Evolutionary conservation across 257 asterid genomes (phyloP).

Genomic region (Rhazya stricta): DNA sequence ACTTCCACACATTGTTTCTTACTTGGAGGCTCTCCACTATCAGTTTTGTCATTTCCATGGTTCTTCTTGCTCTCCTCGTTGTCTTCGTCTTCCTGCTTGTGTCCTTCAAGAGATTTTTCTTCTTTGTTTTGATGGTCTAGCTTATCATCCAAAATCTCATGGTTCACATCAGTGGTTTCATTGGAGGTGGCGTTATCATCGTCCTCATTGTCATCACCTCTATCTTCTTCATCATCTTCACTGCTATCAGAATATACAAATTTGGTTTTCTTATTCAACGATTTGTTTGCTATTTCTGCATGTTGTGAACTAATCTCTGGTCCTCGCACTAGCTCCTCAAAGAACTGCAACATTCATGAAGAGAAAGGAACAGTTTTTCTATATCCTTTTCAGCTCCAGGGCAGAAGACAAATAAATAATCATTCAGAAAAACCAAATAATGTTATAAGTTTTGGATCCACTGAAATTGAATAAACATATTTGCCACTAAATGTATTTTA

Average conservation of each 20-base stretch:
- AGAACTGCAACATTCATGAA: conserved; percentile 46
- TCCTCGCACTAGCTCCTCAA: conserved; percentile 75
- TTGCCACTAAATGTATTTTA: neutral
- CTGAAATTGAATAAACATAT: neutral
- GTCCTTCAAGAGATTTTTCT: conserved; percentile 34
- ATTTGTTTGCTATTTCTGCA: conserved; percentile 39
- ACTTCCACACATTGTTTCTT: conserved; percentile 54
- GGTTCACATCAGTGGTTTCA: conserved; percentile 23
- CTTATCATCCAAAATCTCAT: conserved; percentile 12
- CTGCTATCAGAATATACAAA: conserved; percentile 64
- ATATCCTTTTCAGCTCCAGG: neutral
- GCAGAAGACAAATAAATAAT: neutral
- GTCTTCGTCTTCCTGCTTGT: conserved; percentile 30
- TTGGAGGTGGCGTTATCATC: conserved; percentile 23
- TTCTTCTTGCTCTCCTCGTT: conserved; percentile 29
- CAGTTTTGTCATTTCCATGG: conserved; percentile 36
- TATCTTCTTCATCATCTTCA: conserved; percentile 36
- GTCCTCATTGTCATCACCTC: conserved; percentile 10
- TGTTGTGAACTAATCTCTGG: conserved; percentile 30
- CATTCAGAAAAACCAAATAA: neutral
- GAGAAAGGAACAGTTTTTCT: neutral
- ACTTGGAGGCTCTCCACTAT: conserved; percentile 49
- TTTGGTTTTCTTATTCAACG: conserved; percentile 65
- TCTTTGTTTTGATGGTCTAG: conserved; percentile 31
- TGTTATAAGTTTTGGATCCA: neutral